A percentile compares a stretch with the other conserved stretches of the same genome.
Evolutionary conservation across 805 yeast genomes (phyloP).

Genomic region (Saccharomycopsis schoenii): DNA sequence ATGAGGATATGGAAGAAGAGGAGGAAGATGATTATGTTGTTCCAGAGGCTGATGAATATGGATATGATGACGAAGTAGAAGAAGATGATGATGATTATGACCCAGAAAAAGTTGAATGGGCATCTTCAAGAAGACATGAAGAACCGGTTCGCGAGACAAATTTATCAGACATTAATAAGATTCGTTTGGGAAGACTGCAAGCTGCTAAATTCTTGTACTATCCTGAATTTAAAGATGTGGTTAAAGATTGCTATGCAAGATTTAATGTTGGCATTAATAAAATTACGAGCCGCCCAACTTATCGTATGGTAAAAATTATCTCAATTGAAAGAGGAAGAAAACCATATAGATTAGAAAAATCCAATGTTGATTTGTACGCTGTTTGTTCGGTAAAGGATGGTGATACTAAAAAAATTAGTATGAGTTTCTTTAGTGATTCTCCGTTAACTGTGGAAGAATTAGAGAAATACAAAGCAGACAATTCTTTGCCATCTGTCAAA

Average conservation of each 20-base stretch:
- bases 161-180: conserved; percentile 56
- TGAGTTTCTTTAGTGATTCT: conserved; percentile 73
- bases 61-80: conserved; percentile 24
- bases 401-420: conserved; percentile 61
- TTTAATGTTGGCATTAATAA: conserved; percentile 70
- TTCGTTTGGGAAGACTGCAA: conserved; percentile 69
- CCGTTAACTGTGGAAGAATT: conserved; percentile 64
- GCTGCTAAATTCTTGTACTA: conserved; percentile 70
- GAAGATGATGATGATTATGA: conserved; percentile 34
- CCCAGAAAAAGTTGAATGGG: conserved; percentile 40
- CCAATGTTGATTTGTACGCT: conserved; percentile 47
- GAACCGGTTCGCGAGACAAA: conserved; percentile 21
- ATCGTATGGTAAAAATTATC: conserved; percentile 77
- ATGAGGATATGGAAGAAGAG: conserved; percentile 23
- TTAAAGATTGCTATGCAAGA: conserved; percentile 70
- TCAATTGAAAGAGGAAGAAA: conserved; percentile 41
- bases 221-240: conserved; percentile 64
- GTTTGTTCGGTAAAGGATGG: conserved; percentile 75
- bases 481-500: conserved; percentile 49
- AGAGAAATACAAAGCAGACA: conserved; percentile 51
- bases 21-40: conserved; percentile 30
- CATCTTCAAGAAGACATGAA: conserved; percentile 16
- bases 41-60: conserved; percentile 29
- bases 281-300: conserved; percentile 51
- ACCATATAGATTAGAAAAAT: conserved; percentile 41